Evolutionary conservation across 441 rosid genomes (phyloP), one percentile per base, ranked within the genome.

Genomic region (Gossypium armourianum): DNA sequence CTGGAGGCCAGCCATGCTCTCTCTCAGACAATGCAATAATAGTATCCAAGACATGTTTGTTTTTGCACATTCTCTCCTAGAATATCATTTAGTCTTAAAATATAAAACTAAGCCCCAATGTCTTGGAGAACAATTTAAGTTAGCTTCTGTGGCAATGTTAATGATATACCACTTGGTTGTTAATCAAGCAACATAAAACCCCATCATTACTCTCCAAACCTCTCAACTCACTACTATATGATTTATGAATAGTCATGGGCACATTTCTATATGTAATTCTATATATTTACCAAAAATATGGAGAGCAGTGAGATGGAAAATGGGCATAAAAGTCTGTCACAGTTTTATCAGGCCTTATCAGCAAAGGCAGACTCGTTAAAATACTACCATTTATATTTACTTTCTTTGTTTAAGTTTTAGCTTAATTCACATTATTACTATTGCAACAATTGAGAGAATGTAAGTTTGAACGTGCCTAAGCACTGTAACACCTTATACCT

Each of bases 71-170:
- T 5, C 8, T 29, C 40, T 29, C 40, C 40, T 5, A 29, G 5
- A 29, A 29, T 29, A 29, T 29, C 40, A 29, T 29, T 5, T 5
- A 29, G 40, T 29, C 40, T 29, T 29, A 29, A 29, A 29, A 29
- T 1, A 29, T 29, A 29, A 29, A 16, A 61, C 24, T 16, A 16
- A 3, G 5, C 15, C 50, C 15, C 26, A 3, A 32, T 62, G 21
- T 36, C 50, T 62, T 62, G 66, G 23, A 61, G 24, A 61, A 16
- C 49, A 61, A 61, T 61, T 61, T 61, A 32, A 61, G 47, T 15
- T 16, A 10, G 64, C 17, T 28, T 59, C 12, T 28, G 12, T 28
- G 45, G 20, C 20, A 5, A 47, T 28, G 21, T 6, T 28, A 6
- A 13, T 60, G 23, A 12, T 29, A 28, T 1, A 3, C 17, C 7